Evolutionary conservation across 2,329 filamentous ascomycete genomes (phyloP).

Genomic region (Epicoccum sorghinum): DNA sequence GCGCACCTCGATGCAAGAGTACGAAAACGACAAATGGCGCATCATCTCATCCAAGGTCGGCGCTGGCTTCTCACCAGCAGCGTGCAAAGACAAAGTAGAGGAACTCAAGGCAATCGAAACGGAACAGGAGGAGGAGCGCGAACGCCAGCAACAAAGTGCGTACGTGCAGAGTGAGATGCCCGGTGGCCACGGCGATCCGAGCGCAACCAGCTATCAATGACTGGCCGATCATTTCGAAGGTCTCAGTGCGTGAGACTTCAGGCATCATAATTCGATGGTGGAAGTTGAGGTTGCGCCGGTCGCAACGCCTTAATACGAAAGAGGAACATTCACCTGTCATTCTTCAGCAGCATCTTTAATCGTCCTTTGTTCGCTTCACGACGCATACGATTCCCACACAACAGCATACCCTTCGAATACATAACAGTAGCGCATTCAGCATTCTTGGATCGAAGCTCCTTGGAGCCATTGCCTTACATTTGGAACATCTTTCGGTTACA

Average conservation of each 20-base stretch:
- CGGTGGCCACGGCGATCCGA: slow-evolving; percentile 39
- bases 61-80: slow-evolving; percentile 83
- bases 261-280: slow-evolving; percentile 3
- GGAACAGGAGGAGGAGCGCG: slow-evolving; percentile 31
- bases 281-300: slow-evolving; percentile 15
- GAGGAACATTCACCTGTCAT: slow-evolving; percentile 10
- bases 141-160: slow-evolving; percentile 31
- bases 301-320: slow-evolving; percentile 4
- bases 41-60: slow-evolving; percentile 91
- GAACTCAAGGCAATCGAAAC: slow-evolving; percentile 57
- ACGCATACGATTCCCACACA: slow-evolving; percentile 15
- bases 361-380: slow-evolving; percentile 14
- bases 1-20: slow-evolving; percentile 77
- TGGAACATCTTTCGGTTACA: slow-evolving; percentile 13
- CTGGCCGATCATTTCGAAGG: slow-evolving; percentile 35
- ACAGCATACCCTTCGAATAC: slow-evolving; percentile 10
- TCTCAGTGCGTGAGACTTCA: slow-evolving; percentile 12
- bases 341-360: slow-evolving; percentile 14
- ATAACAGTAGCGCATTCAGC: slow-evolving; percentile 11
- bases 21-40: slow-evolving; percentile 91
- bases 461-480: slow-evolving; percentile 13
- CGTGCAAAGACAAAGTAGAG: slow-evolving; percentile 80
- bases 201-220: slow-evolving; percentile 42
- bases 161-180: slow-evolving; percentile 43
- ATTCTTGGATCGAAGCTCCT: slow-evolving; percentile 14